Percentiles rank a stretch among this genome's conserved stretches.
Evolutionary conservation across 352 stramenopile genomes (phyloP).

Genomic region (Thraustochytrium sp.): DNA sequence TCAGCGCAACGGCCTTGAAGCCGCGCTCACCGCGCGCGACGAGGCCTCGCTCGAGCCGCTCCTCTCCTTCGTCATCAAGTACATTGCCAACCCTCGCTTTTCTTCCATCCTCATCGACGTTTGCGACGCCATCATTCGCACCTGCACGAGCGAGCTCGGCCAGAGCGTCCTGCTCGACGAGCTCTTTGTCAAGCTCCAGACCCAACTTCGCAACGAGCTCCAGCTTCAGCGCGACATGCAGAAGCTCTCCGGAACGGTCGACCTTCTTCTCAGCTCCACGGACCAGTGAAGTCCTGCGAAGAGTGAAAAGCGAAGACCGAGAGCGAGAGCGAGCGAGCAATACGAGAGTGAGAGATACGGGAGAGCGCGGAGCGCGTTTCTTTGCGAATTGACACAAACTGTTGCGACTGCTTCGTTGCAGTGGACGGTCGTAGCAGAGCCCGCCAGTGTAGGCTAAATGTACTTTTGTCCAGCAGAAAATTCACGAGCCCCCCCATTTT

Average conservation of each 20-base stretch:
- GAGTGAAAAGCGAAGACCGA: neutral
- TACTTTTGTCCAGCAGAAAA: no score
- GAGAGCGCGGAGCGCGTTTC: no score
- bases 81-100: slow-evolving; percentile 89
- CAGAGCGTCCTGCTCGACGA: slow-evolving; percentile 78
- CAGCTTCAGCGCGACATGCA: slow-evolving; percentile 73
- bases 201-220: slow-evolving; percentile 74
- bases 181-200: slow-evolving; percentile 83
- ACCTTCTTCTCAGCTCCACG: slow-evolving; percentile 65
- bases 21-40: slow-evolving; percentile 79
- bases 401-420: no score
- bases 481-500: no score
- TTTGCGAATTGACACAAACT: no score
- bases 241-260: slow-evolving; percentile 75
- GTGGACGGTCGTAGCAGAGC: no score
- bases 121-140: slow-evolving; percentile 81
- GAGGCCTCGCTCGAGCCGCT: slow-evolving; percentile 88
- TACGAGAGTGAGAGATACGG: no score
- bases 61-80: slow-evolving; percentile 87
- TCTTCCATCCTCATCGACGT: slow-evolving; percentile 80
- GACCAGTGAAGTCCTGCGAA: neutral
- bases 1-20: slow-evolving; percentile 76
- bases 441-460: no score
- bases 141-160: slow-evolving; percentile 84
- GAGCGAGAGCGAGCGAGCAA: neutral